Base-by-base conservation (phyloP, 139 green algal species). In the Chlorella sp. region DNA sequence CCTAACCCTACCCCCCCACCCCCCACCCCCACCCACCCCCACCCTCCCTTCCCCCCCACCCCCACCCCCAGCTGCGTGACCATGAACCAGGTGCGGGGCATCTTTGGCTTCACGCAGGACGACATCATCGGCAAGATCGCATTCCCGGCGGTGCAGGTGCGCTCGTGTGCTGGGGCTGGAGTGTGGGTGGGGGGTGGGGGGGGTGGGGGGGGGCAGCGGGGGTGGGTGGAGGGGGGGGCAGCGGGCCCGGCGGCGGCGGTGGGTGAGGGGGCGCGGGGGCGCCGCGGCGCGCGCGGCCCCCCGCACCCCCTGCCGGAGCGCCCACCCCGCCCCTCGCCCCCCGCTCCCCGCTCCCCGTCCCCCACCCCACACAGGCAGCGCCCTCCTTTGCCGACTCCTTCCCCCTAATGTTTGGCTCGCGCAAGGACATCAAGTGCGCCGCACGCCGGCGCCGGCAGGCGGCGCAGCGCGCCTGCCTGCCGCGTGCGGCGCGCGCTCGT, bases 51-150 rank as follows among this genome's bases (percentile, higher is more conserved):
- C 29, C 29, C 64, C 9, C 41, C n/a, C 43, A 35, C 15, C 2
- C 5, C 1, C 2, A 27, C 43, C 41, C 33, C 71, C 72, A 94
- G 91, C 76, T 91, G 83, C 45, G 93, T 98, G 56, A 95, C 91
- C n/a, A 90, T 97, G 80, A 98, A 98, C 87, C 90, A 97, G 81
- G 92, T 96, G 23, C 72, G 84, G 5, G 93, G 94, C 76, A 98
- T 98, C 55, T 97, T 98, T 82, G 93, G 93, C 3, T 92, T 98
- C 43, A 87, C 69, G 19, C 70, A 71, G 40, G 91, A 97, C n/a
- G 88, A 95, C 84, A 89, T 95, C 87, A 98, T 99, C 41, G 96
- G 93, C 66, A 97, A 98, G 81, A 93, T 99, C 65, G 86, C 85
- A 5, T 99, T 99, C 85, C 95, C 95, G 8, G 93, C 96, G 29